Base-by-base conservation (phyloP, 1,284 basidiomycete species). In the Schizopora paradoxa region DNA sequence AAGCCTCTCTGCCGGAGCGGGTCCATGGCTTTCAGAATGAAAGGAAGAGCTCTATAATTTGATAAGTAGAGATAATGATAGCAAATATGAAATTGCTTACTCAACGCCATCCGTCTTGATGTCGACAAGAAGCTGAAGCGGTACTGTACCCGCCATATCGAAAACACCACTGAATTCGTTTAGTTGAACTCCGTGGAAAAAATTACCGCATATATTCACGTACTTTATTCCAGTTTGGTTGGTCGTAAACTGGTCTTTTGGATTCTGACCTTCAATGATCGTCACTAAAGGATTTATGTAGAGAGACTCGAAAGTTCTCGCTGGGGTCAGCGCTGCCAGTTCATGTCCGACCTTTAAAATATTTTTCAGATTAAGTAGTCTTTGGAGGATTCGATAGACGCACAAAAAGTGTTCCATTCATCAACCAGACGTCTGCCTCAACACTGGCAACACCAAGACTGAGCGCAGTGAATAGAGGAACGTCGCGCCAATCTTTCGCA, bases 381-480 rank as follows among this genome's bases (percentile, higher is more conserved):
- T 10, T 6, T 19, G 21, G 36, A 21, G 25, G 33, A 6, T 10
- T 13, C 16, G 16, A 21, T 37, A 23, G n/a, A 51, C 59, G 25
- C 42, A 73, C 74, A 50, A 66, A 67, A n/a, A 77, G 59, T n/a
- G 68, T 68, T 14, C 65, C 67, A 48, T 72, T 64, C 26, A 73
- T 55, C 6, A 72, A 60, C 67, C 66, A 75, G 10, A 78, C 72
- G 54, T 77, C 76, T 2, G 76, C 75, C 54, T 78, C 74, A 2
- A 77, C 73, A 51, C 74, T 77, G 5, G 61, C 61, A n/a, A 74
- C 73, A 3, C 74, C 74, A 16, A 69, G 61, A 53, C 73, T 75
- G 2, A 77, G 49, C 6, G 73, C 74, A 4, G 66, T 69, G 10
- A 75, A 57, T 22, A 77, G 59, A 4, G 74, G 74, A 2, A 75